phyloP scores from a whole-genome alignment of 192 early-diverging fungal species.

The Endogone sp. region DNA sequence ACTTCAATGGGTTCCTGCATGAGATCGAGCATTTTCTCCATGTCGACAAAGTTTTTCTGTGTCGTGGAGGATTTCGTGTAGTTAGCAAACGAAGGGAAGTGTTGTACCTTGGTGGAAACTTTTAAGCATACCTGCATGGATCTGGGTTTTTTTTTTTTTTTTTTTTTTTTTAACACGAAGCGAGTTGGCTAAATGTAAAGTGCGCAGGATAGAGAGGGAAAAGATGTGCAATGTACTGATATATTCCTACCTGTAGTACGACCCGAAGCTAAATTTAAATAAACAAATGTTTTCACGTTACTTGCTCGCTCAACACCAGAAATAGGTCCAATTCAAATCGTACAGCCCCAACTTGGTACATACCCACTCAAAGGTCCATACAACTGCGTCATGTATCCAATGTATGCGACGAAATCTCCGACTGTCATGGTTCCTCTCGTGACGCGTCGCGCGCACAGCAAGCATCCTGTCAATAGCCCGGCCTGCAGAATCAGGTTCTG shows the following conservation, averaged over 20 bases:
- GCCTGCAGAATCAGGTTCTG: constrained; percentile 80
- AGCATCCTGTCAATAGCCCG: constrained; percentile 70
- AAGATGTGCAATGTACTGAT: constrained; percentile 2
- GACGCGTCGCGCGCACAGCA: constrained; percentile 75
- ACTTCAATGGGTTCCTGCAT: constrained; percentile 22
- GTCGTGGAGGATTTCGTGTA: constrained; percentile 56
- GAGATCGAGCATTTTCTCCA: constrained; percentile 80
- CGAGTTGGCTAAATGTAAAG: too few relatives aligned
- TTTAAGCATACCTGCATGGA: too few relatives aligned
- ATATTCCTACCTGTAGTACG: too few relatives aligned
- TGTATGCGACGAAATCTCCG: constrained; percentile 76
- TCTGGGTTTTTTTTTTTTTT: constrained; percentile 22
- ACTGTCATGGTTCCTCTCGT: constrained; percentile 60
- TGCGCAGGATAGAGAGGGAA: too few relatives aligned
- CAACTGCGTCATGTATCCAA: constrained; percentile 73
- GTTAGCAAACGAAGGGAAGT: constrained; percentile 77
- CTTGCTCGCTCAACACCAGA: too few relatives aligned
- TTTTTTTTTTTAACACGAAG: too few relatives aligned
- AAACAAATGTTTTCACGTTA: too few relatives aligned
- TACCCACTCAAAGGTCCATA: constrained; percentile 56
- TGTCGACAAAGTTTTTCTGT: constrained; percentile 83
- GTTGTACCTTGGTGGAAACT: too few relatives aligned
- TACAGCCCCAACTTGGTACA: too few relatives aligned
- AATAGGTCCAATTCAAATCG: too few relatives aligned
- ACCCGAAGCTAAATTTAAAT: too few relatives aligned